These are phyloP conservation scores for Gaeumannomyces sp. DNA, from an alignment of 2,329 filamentous ascomycete species.

Conservation along the genomic window DNA sequence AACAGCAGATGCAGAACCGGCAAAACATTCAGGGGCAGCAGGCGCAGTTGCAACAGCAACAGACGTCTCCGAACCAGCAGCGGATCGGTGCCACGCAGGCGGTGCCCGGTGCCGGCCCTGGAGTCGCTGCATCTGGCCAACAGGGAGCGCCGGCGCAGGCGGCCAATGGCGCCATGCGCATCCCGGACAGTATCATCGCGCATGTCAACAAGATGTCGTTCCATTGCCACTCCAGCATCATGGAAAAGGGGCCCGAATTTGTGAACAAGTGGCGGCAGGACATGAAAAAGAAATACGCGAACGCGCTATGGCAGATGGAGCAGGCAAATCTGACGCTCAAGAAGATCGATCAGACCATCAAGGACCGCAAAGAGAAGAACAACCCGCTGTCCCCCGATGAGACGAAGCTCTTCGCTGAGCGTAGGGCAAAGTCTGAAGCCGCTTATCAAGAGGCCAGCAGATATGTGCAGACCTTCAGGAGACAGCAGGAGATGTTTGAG, in stretches of 20 bases:
- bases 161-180: conserved; percentile 5
- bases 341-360: conserved; percentile 35
- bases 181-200: conserved; percentile 38
- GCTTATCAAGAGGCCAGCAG: conserved; percentile 38
- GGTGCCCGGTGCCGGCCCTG: conserved; percentile 12
- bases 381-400: conserved; percentile 42
- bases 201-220: conserved; percentile 44
- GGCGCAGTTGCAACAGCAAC: conserved; percentile 12
- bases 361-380: conserved; percentile 36
- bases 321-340: conserved; percentile 32
- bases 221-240: conserved; percentile 34
- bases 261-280: conserved; percentile 42
- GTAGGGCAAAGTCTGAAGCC: conserved; percentile 39
- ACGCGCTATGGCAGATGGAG: conserved; percentile 46
- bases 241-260: conserved; percentile 37
- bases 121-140: conserved; percentile 13
- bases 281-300: conserved; percentile 39
- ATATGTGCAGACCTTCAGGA: conserved; percentile 42
- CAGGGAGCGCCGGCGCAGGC: conserved; percentile 11
- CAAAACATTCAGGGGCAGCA: conserved; percentile 12
- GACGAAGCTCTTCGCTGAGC: conserved; percentile 35
- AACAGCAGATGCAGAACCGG: conserved; percentile 15
- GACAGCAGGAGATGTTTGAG: conserved; percentile 33
- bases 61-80: conserved; percentile 12
- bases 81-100: background rate